These are phyloP conservation scores for Pseudogymnoascus sp. DNA, from an alignment of 2,329 filamentous ascomycete genomes.

Conservation along the genomic window DNA sequence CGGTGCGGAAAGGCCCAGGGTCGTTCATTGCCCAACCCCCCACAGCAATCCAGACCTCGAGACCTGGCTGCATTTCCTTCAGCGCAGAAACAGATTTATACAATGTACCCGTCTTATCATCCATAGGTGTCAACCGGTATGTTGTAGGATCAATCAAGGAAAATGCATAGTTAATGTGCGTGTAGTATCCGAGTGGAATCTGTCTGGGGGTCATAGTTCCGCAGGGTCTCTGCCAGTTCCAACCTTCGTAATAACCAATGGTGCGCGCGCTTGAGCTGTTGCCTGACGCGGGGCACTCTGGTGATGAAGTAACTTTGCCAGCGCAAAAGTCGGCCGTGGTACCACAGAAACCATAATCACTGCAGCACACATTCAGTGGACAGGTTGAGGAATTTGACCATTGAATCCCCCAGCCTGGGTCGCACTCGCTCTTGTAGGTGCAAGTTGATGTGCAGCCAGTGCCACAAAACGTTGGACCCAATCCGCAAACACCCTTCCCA, in stretches of 20 bases:
- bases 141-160: constrained; percentile 34
- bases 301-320: too few relatives aligned
- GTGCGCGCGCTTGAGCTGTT: too few relatives aligned
- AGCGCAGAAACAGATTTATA: constrained; percentile 22
- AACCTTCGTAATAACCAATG: too few relatives aligned
- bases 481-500: too few relatives aligned
- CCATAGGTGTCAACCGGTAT: constrained; percentile 26
- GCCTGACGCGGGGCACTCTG: too few relatives aligned
- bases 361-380: constrained; percentile 29
- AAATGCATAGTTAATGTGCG: constrained; percentile 29
- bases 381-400: constrained; percentile 19
- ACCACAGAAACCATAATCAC: constrained; percentile 22
- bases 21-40: constrained; percentile 36
- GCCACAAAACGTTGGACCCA: too few relatives aligned
- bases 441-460: too few relatives aligned
- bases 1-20: constrained; percentile 14
- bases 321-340: constrained; percentile 16
- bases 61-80: constrained; percentile 24
- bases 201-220: constrained; percentile 14
- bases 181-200: constrained; percentile 18
- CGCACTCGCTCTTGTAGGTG: constrained; percentile 28
- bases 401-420: constrained; percentile 22
- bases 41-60: constrained; percentile 29
- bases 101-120: constrained; percentile 13
- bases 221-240: too few relatives aligned